Conservation (phyloP, 768 basidiomycete genomes). For the Roridomyces roridus region DNA sequence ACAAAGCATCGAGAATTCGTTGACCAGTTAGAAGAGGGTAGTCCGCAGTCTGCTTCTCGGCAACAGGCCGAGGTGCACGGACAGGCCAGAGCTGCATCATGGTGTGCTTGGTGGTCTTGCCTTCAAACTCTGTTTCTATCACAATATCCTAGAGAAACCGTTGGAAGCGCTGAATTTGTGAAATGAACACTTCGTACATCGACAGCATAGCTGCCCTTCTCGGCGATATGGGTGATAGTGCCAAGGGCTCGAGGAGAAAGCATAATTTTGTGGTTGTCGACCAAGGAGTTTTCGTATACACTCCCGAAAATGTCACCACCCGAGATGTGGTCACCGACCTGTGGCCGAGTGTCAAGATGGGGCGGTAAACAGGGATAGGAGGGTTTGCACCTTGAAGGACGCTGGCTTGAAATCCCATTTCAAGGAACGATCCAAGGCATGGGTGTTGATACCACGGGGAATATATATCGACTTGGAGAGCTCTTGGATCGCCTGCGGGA, state of each 20-base stretch:
- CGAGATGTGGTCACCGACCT: slow-evolving; percentile 96
- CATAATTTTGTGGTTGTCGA: slow-evolving; percentile 98
- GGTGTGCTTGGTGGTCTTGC: slow-evolving; percentile 89
- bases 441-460: slow-evolving; percentile 97
- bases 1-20: slow-evolving; percentile 94
- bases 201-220: slow-evolving; percentile 92
- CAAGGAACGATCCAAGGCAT: slow-evolving; percentile 85
- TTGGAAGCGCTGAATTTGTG: neutral
- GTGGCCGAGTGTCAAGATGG: slow-evolving; percentile 3
- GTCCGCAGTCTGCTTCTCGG: slow-evolving; percentile 95
- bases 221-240: slow-evolving; percentile 91
- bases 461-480: slow-evolving; percentile 99
- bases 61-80: slow-evolving; percentile 92
- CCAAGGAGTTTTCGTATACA: slow-evolving; percentile 97
- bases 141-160: slow-evolving; percentile 76
- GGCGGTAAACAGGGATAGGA: slow-evolving; percentile 15
- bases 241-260: slow-evolving; percentile 92
- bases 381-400: slow-evolving; percentile 66
- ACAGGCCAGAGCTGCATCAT: slow-evolving; percentile 99
- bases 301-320: slow-evolving; percentile 96
- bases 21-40: slow-evolving; percentile 94
- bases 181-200: slow-evolving; percentile 59
- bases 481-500: slow-evolving; percentile 83
- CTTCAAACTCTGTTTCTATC: slow-evolving; percentile 97
- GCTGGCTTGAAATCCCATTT: slow-evolving; percentile 96